phyloP scores from a whole-genome alignment of 768 basidiomycete species.

The Scleroderma bovista region DNA sequence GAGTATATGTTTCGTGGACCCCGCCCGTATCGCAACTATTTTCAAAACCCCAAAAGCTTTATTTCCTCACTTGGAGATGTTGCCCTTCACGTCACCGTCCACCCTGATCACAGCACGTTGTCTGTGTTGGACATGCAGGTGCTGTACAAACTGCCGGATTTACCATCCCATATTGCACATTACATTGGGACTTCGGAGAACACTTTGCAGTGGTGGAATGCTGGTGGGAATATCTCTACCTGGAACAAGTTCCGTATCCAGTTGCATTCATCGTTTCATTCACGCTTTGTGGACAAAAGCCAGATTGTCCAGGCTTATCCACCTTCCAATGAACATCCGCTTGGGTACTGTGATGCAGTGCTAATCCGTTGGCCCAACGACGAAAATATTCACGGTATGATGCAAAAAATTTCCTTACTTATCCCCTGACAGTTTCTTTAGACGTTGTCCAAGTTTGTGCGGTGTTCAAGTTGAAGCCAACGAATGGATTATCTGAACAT shows the following conservation, averaged over 20 bases:
- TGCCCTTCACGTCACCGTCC: too few species aligned
- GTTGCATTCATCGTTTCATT: not conserved
- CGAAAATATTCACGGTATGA: too few species aligned
- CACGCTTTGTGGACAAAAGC: not conserved
- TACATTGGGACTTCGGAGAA: not conserved
- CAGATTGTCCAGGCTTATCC: constrained; percentile 3
- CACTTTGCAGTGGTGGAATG: not conserved
- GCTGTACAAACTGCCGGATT: too few species aligned
- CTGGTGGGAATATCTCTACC: not conserved
- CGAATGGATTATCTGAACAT: too few species aligned
- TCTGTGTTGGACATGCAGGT: too few species aligned
- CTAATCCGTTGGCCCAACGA: not conserved
- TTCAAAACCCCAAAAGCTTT: not conserved
- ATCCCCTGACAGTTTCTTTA: too few species aligned
- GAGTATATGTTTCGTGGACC: not conserved
- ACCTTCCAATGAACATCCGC: not conserved
- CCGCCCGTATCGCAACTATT: constrained; percentile 2
- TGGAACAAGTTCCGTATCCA: constrained; percentile 8
- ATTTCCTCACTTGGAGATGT: too few species aligned
- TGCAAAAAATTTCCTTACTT: too few species aligned
- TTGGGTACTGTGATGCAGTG: not conserved
- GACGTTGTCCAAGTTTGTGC: too few species aligned
- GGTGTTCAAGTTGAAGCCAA: too few species aligned
- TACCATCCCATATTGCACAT: not conserved
- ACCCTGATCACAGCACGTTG: too few species aligned